phyloP scores from a whole-genome alignment of 441 rosid species.

The Theobroma grandiflorum region DNA sequence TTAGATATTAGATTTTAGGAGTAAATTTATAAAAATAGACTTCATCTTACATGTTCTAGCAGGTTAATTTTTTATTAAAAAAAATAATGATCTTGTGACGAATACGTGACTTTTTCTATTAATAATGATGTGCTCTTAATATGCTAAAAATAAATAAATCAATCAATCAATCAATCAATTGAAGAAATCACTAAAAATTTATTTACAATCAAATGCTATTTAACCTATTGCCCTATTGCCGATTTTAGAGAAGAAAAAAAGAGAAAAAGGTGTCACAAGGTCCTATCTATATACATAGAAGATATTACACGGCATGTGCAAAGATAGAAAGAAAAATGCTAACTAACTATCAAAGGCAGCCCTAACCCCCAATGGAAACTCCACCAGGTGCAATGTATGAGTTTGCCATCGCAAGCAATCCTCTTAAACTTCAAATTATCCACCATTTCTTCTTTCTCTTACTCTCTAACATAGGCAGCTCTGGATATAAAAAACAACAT shows the following conservation, averaged over 20 bases:
- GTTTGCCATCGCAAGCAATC: background rate
- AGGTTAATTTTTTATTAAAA: no score
- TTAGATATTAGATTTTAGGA: background rate
- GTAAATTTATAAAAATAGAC: no score
- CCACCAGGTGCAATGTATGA: background rate
- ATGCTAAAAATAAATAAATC: background rate
- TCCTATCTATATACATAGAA: background rate
- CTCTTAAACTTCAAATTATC: slow-evolving; percentile 37
- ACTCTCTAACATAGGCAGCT: slow-evolving; percentile 33
- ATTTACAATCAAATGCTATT: background rate
- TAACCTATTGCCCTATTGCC: background rate
- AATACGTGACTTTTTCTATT: no score
- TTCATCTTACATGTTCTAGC: no score
- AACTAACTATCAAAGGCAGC: background rate
- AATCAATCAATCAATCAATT: background rate
- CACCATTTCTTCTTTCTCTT: slow-evolving; percentile 58
- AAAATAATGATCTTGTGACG: no score
- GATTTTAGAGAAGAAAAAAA: background rate
- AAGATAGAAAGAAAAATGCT: background rate
- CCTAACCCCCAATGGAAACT: background rate
- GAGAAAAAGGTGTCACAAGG: background rate
- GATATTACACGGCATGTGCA: background rate
- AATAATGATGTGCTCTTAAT: background rate
- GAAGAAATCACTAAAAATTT: background rate
- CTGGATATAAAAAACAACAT: slow-evolving; percentile 32